Evolutionary conservation across 108 stramenopile genomes (phyloP), one percentile per base, ranked within the genome.

Genomic region (Mediolabrus comicus): DNA sequence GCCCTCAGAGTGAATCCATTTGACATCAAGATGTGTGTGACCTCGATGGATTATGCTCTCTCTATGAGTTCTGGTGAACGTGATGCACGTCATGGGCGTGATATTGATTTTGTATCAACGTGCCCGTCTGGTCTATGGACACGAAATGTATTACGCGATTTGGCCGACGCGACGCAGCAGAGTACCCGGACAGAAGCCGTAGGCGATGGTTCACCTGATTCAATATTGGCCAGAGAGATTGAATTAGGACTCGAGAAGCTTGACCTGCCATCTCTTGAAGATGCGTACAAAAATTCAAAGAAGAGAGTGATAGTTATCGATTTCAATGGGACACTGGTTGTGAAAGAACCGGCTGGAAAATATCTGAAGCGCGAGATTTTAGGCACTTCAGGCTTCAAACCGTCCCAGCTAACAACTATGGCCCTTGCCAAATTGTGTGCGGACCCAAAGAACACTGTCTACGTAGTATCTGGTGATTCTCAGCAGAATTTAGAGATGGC

Each of bases 1-100:
- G 95, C 97, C 13, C 68, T 99, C 39, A 85, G 96, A n/a, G 91
- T 99, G 30, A 99, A 99, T 72, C 98, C 98, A 3, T 99, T 87
- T 78, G 94, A 98, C 57, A 86, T 97, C 41, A 83, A 91, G 66
- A 86, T 87, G 86, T 84, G 90, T 4, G 89, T 93, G 14, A 92
- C 86, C 0, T 86, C 84, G n/a, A 81, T 99, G 30, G 98, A 98
- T 62, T 92, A 92, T 71, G 98, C 98, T 0, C 74, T 99, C 49
- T 82, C 83, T 32, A 97, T 99, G 98, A 72, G 80, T 13, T 43
- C 69, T 7, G 67, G 82, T 53, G 97, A 98, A 57, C 86, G 84
- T 3, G 93, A 95, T 71, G 88, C 83, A 9, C 92, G 98, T 4
- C 90, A 95, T 6, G 92, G 84, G 36, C 94, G 99, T 22, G 99